These are phyloP conservation scores for Aureobasidium sp. DNA, from an alignment of 2,329 filamentous ascomycete species.

Conservation along the genomic window DNA sequence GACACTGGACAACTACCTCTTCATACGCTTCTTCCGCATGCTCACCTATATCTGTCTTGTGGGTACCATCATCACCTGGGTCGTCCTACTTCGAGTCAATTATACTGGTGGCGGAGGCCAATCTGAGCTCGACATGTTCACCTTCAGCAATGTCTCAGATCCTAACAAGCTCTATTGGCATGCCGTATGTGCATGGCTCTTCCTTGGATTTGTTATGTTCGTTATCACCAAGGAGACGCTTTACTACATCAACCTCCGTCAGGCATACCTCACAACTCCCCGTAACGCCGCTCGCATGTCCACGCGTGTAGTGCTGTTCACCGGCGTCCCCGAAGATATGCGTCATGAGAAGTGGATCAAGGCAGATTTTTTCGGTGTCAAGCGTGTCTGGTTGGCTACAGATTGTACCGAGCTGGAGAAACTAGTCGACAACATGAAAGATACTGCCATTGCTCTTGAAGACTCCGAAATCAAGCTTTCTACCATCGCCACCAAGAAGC, in stretches of 20 bases:
- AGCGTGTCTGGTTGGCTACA: constrained; percentile 39
- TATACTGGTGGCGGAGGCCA: constrained; percentile 27
- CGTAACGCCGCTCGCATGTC: constrained; percentile 38
- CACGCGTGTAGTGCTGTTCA: constrained; percentile 40
- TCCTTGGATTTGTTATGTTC: constrained; percentile 36
- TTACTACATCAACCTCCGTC: constrained; percentile 39
- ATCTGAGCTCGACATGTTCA: constrained; percentile 24
- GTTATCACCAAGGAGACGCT: constrained; percentile 40
- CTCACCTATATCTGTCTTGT: constrained; percentile 35
- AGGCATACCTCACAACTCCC: constrained; percentile 39
- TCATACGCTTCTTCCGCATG: constrained; percentile 41
- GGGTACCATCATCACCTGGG: constrained; percentile 40
- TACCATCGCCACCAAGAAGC: constrained; percentile 26
- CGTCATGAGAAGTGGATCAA: constrained; percentile 34
- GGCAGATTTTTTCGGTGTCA: constrained; percentile 32
- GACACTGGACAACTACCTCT: constrained; percentile 42
- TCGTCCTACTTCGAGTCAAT: constrained; percentile 41
- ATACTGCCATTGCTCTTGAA: constrained; percentile 38
- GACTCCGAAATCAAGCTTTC: constrained; percentile 36
- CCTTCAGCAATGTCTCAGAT: constrained; percentile 32
- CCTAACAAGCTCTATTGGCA: constrained; percentile 38
- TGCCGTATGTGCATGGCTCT: constrained; percentile 33
- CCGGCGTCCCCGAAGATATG: constrained; percentile 36
- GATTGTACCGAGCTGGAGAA: constrained; percentile 38
- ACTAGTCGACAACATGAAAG: constrained; percentile 37